Percentiles rank a stretch among this genome's conserved stretches.
These are phyloP conservation scores for Myrica gale DNA, from an alignment of 306 rosid species.

Conservation along the genomic window DNA sequence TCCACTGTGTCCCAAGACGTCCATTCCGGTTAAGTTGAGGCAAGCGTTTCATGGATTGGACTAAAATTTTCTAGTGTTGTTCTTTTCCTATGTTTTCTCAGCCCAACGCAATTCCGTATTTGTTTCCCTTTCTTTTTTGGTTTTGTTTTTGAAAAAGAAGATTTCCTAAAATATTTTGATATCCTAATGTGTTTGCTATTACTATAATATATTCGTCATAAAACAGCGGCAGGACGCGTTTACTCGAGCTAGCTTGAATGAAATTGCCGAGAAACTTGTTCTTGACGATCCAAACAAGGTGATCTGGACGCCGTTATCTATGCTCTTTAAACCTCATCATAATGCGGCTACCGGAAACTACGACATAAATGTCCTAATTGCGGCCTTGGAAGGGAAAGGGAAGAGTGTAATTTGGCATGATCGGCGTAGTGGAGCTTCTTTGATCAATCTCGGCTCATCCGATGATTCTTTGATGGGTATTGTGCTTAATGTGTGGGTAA, in stretches of 20 bases:
- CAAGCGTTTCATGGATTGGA: not conserved
- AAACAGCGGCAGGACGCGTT: conserved; percentile 67
- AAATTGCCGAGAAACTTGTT: conserved; percentile 64
- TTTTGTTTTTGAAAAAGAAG: not conserved
- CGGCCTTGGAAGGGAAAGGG: conserved; percentile 70
- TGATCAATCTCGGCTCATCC: conserved; percentile 61
- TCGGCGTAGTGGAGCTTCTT: conserved; percentile 54
- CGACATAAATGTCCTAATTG: conserved; percentile 81
- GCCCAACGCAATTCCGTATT: not conserved
- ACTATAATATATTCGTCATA: not conserved
- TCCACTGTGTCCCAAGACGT: not conserved
- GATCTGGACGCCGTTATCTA: conserved; percentile 61
- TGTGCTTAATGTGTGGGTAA: conserved; percentile 64
- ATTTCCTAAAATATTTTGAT: not conserved
- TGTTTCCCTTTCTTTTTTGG: not conserved
- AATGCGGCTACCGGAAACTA: conserved; percentile 80
- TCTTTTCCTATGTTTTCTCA: conserved; percentile 1
- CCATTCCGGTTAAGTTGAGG: not conserved
- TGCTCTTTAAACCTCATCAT: conserved; percentile 77
- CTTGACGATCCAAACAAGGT: conserved; percentile 49
- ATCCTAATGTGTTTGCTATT: conserved; percentile 22
- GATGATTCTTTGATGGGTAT: conserved; percentile 77
- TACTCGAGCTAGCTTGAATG: conserved; percentile 59
- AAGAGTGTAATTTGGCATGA: conserved; percentile 85
- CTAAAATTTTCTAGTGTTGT: not conserved